Evolutionary conservation across 1,284 basidiomycete genomes (phyloP), one percentile per base, ranked within the genome.

Genomic region (Ceratobasidium sp.): DNA sequence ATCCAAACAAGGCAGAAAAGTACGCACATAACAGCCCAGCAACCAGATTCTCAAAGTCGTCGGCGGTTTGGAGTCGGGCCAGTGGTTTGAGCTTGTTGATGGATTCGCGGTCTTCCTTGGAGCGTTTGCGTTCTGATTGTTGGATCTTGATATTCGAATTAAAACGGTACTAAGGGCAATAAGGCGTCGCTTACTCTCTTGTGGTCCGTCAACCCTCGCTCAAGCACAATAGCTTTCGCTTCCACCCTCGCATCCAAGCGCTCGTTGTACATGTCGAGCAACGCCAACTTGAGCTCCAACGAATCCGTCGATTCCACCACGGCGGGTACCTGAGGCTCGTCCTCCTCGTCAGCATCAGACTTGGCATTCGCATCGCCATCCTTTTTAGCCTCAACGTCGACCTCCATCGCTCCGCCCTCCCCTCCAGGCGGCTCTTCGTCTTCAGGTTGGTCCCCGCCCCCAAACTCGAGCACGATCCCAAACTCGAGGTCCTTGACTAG

Each of bases 401-500:
- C 69, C 68, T 81, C 79, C 65, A 79, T 69, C 2, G 79, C 30
- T n/a, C 38, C 69, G 33, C 35, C 50, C 20, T 70, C 69, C n/a
- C 44, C 66, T 35, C 35, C 69, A 2, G 69, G 69, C 41, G 60
- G 88, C 81, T 91, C 89, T 82, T 93, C 94, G 82, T 92, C 92
- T 23, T 89, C 87, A 59, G 95, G 94, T 82, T 90, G 88, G 59
- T 92, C 87, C 82, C 94, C 95, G 0, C 97, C 97, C 3, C 95
- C 96, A 83, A 91, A 98, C 64, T 92, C 89, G 52, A 91, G 88
- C 78, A 96, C 95, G 12, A 95, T 86, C 1, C 96, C 97, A 82
- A 99, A 99, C 83, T 99, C 97, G 81, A 99, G 89, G 83, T 99
- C 96, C 85, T 99, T 99, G 81, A 99, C 93, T 1, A 96, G 86